Conservation (phyloP, 2,329 filamentous ascomycete species). For the Metarhizium humberi region DNA sequence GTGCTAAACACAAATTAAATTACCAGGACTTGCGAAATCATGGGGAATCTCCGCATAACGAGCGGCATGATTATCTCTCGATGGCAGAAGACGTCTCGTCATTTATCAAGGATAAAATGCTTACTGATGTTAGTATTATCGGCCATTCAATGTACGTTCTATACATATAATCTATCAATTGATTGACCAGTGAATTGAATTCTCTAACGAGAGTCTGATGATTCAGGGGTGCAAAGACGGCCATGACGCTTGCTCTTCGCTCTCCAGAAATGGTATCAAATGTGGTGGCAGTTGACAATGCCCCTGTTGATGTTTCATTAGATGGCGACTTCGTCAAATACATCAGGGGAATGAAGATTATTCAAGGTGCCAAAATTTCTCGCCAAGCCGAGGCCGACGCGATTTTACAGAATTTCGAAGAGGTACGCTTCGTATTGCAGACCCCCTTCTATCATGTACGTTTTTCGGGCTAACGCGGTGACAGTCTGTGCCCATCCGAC, state of each 20-base stretch:
- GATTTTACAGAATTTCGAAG: slow-evolving; percentile 67
- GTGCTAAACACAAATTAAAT: slow-evolving; percentile 5
- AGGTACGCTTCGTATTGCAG: slow-evolving; percentile 30
- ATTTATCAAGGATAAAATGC: slow-evolving; percentile 64
- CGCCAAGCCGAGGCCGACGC: slow-evolving; percentile 70
- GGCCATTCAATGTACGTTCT: slow-evolving; percentile 77
- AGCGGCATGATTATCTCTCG: slow-evolving; percentile 66
- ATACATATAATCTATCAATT: not conserved
- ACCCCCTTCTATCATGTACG: not conserved
- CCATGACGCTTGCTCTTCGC: slow-evolving; percentile 75
- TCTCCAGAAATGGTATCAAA: slow-evolving; percentile 58
- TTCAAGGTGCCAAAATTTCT: slow-evolving; percentile 59
- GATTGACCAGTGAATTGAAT: not conserved
- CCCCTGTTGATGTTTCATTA: slow-evolving; percentile 72
- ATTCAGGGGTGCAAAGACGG: slow-evolving; percentile 75
- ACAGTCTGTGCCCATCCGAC: slow-evolving; percentile 62
- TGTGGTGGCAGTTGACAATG: slow-evolving; percentile 83
- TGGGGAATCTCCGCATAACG: slow-evolving; percentile 74
- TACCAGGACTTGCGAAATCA: slow-evolving; percentile 81
- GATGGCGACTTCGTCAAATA: slow-evolving; percentile 70
- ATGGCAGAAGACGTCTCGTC: slow-evolving; percentile 77
- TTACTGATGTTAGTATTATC: slow-evolving; percentile 69
- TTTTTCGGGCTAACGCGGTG: not conserved
- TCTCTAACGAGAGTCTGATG: not conserved
- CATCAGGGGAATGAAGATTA: slow-evolving; percentile 72